Base-by-base conservation (phyloP, 345 rosid species). In the Salix dunnii region DNA sequence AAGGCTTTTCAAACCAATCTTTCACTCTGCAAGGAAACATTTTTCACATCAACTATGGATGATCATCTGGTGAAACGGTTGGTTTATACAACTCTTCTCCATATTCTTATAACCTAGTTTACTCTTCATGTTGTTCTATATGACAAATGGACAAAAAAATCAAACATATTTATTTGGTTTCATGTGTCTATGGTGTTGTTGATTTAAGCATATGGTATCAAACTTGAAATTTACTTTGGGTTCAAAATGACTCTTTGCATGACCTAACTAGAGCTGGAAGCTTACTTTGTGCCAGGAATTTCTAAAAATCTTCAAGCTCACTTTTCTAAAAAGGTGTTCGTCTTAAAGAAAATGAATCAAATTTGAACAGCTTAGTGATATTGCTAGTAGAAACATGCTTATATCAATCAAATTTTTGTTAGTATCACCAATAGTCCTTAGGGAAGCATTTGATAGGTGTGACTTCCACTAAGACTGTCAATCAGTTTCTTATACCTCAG, bases 21-120 rank as follows among this genome's bases (percentile, higher is more conserved):
- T 74, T 78, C 96, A 53, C 96, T 93, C 72, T 95, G 99, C 53
- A 93, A 87, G 66, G 96, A 95, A 77, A 93, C 97, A 31, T 93
- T 93, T 79, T 93, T 93, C 84, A 86, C 94, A 78, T 70, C 89
- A 78, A 20, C 84, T 73, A 93, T 95, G 97, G 94, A 88, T 67
- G 97, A 93, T 87, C 79, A 86, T 74, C 84, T 84, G n/a, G 93
- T 93, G 82, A 76, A 67, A 72, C 87, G 90, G 97, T 93, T 72
- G 65, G 94, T 78, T 71, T 70, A 46, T 62, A 4, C 17, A 72
- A 17, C 74, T 67, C 28, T 67, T 42, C 72, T 7, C 66, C 58
- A 58, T 63, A 36, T 51, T 38, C 74, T 74, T 48, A 30, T n/a
- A 38, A 51, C 48, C 65, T 28, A 14, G 20, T 65, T 28, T 25